Conservation (phyloP, 2,329 filamentous ascomycete species). For the Cladosporium austrohemisphaericum region DNA sequence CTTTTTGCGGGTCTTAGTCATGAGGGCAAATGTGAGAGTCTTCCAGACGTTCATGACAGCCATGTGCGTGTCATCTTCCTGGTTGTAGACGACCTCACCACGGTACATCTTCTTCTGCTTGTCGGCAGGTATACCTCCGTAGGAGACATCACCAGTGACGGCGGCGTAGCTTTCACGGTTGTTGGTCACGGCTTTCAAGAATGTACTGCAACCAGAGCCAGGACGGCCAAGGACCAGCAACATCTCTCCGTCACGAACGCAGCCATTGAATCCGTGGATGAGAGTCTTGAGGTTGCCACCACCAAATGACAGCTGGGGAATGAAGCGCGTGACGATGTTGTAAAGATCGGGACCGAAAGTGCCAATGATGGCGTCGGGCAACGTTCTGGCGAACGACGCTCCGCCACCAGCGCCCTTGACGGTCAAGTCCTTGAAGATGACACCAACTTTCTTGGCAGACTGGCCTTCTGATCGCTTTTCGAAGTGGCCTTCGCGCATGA, state of each 20-base stretch:
- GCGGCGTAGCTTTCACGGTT: conserved; percentile 61
- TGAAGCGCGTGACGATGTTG: conserved; percentile 53
- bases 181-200: conserved; percentile 72
- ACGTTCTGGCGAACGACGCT: conserved; percentile 65
- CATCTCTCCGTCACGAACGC: conserved; percentile 63
- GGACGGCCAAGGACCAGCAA: conserved; percentile 70
- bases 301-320: conserved; percentile 50
- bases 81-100: conserved; percentile 75
- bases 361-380: conserved; percentile 70
- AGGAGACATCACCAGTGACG: conserved; percentile 66
- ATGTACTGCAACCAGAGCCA: conserved; percentile 71
- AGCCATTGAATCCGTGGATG: conserved; percentile 64
- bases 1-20: conserved; percentile 69
- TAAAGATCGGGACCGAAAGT: conserved; percentile 81
- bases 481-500: conserved; percentile 70
- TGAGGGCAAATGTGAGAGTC: conserved; percentile 69
- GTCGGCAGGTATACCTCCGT: conserved; percentile 66
- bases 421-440: conserved; percentile 71
- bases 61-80: conserved; percentile 73
- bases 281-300: conserved; percentile 52
- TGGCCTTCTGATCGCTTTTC: conserved; percentile 66
- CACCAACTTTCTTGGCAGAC: conserved; percentile 72
- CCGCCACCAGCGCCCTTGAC: conserved; percentile 68
- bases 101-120: conserved; percentile 66
- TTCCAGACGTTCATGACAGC: conserved; percentile 72